Evolutionary conservation across 805 yeast genomes (phyloP), one percentile per base, ranked within the genome.

Genomic region (Phaffomyces thermotolerans): DNA sequence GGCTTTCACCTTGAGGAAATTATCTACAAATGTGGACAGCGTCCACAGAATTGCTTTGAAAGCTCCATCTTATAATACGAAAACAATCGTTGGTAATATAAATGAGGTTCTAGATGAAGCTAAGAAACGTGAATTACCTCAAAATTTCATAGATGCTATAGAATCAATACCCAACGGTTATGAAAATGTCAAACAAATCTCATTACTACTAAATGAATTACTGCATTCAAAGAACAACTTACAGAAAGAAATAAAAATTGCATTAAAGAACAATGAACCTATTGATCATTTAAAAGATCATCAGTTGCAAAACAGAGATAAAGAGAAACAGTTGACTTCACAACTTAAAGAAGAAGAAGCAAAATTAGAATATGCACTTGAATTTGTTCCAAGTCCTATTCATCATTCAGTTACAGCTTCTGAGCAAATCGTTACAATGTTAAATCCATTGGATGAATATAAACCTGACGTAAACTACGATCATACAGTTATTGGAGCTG

Each of bases 401-500:
- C 78, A 77, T 45, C 59, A 67, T 0, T 52, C 71, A 0, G 86
- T 78, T 0, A 64, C 66, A 2, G 48, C 57, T 1, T 57, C 63
- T 12, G 73, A 73, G 20, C 66, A 70, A 22, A 54, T 81, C 1
- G 72, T 77, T 6, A 66, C 71, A 25, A 75, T 75, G 62, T 63
- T 85, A 30, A 80, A 83, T 52, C 75, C 51, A 14, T 56, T 34
- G 36, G 49, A 51, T 0, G 42, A 59, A 2, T 60, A 65, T 41
- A 38, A 42, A 5, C 40, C 63, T 3, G 53, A 66, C 22, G 39
- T 49, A 3, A 37, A 41, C 1, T 53, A 59, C 15, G 87, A 83
- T 55, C 99, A 93, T 59, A 76, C 81, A 38, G 64, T 58, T 5
- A 83, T 93, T n/a, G 89, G 86, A 50, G 77, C 72, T 20, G 61